phyloP scores from a whole-genome alignment of 192 early-diverging fungal species.

The Coemansia sp. region DNA sequence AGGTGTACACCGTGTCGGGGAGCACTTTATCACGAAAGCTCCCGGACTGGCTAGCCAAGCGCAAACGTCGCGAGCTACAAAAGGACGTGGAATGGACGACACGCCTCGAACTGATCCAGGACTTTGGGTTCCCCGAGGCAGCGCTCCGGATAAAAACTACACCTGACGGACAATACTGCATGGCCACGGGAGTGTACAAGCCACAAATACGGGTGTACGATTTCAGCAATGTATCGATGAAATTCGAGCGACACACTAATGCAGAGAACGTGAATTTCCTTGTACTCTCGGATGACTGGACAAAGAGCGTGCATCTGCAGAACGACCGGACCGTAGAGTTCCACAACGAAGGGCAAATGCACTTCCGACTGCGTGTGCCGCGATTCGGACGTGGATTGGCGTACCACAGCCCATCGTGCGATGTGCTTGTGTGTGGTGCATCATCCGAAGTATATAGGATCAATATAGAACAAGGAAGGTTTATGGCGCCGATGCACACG shows the following conservation, averaged over 20 bases:
- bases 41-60: slow-evolving; percentile 92
- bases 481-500: slow-evolving; percentile 81
- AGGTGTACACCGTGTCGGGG: slow-evolving; percentile 81
- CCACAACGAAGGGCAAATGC: slow-evolving; percentile 93
- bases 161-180: slow-evolving; percentile 78
- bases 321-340: slow-evolving; percentile 89
- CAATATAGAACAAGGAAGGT: slow-evolving; percentile 92
- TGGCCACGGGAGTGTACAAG: slow-evolving; percentile 98
- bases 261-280: slow-evolving; percentile 86
- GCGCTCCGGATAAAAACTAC: slow-evolving; percentile 81
- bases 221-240: slow-evolving; percentile 90
- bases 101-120: slow-evolving; percentile 94
- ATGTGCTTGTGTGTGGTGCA: slow-evolving; percentile 80
- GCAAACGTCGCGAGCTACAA: slow-evolving; percentile 83
- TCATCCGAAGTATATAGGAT: slow-evolving; percentile 83
- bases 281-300: slow-evolving; percentile 95
- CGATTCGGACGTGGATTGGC: slow-evolving; percentile 90
- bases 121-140: slow-evolving; percentile 98
- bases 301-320: slow-evolving; percentile 89
- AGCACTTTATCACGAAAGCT: slow-evolving; percentile 71
- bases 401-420: slow-evolving; percentile 91
- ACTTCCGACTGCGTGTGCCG: slow-evolving; percentile 91
- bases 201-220: slow-evolving; percentile 96
- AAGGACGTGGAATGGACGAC: slow-evolving; percentile 86
- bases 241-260: slow-evolving; percentile 96